These are phyloP conservation scores for Saksenaea oblongispora DNA, from an alignment of 371 early-diverging fungal genomes.

Conservation along the genomic window DNA sequence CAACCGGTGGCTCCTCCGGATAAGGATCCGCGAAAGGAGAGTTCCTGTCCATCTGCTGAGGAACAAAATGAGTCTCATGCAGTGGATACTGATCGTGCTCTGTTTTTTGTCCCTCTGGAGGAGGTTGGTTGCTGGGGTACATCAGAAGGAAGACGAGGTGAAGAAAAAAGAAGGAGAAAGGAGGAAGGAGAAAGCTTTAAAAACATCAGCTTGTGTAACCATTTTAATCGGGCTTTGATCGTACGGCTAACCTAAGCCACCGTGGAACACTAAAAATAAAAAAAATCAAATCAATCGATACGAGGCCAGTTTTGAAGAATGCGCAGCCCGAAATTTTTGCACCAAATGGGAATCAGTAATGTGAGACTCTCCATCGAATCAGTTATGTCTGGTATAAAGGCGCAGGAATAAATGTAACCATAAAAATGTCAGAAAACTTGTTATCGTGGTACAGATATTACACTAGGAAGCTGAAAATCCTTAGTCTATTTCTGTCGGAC, in stretches of 20 bases:
- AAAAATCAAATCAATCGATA: background rate
- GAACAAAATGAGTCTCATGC: slow-evolving; percentile 41
- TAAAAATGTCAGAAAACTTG: too few species aligned
- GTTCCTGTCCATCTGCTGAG: slow-evolving; percentile 30
- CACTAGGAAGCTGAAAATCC: too few species aligned
- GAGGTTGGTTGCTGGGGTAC: slow-evolving; percentile 19
- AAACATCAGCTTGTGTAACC: slow-evolving; percentile 3
- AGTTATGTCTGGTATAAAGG: too few species aligned
- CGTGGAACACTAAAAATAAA: background rate
- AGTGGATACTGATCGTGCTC: slow-evolving; percentile 46
- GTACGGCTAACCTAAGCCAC: background rate
- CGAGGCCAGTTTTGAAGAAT: too few species aligned
- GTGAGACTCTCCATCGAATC: too few species aligned
- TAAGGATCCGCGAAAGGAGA: slow-evolving; percentile 47
- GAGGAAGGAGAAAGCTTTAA: background rate
- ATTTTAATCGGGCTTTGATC: slow-evolving; percentile 1
- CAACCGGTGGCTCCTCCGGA: slow-evolving; percentile 19
- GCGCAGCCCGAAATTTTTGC: too few species aligned
- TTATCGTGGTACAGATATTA: too few species aligned
- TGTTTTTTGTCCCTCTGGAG: slow-evolving; percentile 18
- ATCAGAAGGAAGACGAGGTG: slow-evolving; percentile 6
- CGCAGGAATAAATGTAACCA: too few species aligned
- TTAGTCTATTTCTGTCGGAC: too few species aligned
- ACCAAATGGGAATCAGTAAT: too few species aligned
- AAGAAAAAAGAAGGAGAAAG: background rate